These are phyloP conservation scores for Moesziomyces sp. DNA, from an alignment of 1,284 basidiomycete genomes.

Conservation along the genomic window DNA sequence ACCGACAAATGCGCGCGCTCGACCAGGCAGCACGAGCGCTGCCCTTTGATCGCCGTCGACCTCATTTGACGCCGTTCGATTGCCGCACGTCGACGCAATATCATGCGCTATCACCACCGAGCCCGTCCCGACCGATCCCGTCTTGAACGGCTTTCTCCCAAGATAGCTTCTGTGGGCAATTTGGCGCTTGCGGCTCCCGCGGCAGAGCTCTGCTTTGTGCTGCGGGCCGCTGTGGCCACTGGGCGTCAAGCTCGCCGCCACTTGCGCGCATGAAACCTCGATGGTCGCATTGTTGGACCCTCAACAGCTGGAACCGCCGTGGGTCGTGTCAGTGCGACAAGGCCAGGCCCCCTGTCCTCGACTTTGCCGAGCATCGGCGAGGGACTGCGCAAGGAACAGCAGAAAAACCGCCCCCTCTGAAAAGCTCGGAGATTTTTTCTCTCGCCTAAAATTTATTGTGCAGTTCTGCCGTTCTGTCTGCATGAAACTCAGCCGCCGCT, in stretches of 20 bases:
- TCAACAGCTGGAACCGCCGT: no score
- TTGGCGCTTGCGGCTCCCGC: no score
- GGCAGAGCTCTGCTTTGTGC: no score
- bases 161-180: no score
- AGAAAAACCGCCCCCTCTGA: constrained; percentile 15
- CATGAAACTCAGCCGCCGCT: no score
- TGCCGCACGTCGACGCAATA: constrained; percentile 2
- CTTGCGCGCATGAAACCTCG: no score
- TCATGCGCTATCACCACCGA: constrained; percentile 6
- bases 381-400: not conserved
- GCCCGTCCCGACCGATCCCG: constrained; percentile 3
- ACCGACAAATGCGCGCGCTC: not conserved
- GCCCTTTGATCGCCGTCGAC: not conserved
- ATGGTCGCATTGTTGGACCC: no score
- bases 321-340: no score
- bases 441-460: not conserved
- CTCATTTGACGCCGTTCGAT: not conserved
- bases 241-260: no score
- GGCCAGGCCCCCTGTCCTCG: no score
- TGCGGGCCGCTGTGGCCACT: no score
- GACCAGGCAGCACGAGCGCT: not conserved
- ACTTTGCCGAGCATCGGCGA: not conserved
- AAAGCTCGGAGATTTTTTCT: constrained; percentile 20
- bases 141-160: not conserved
- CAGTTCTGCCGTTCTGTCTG: not conserved